Evolutionary conservation across 768 basidiomycete species (phyloP).

Genomic region (Pleurotus cornucopiae): DNA sequence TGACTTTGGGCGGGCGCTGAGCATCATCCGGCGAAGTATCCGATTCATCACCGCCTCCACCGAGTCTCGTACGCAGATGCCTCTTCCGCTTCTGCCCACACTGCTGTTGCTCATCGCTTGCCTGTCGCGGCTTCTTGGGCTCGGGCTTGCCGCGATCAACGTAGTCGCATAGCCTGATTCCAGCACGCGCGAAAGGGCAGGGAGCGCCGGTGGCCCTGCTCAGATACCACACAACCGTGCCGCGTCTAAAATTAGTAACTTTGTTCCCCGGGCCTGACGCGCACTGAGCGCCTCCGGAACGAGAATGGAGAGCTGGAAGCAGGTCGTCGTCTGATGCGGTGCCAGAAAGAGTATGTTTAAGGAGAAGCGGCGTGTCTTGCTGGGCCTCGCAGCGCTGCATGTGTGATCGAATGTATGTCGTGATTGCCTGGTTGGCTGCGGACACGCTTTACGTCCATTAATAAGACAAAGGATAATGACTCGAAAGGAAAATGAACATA

Average conservation of each 20-base stretch:
- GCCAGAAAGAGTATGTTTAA: constrained; percentile 70
- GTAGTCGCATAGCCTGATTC: constrained; percentile 71
- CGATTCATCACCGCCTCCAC: constrained; percentile 24
- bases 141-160: constrained; percentile 42
- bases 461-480: constrained; percentile 13
- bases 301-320: constrained; percentile 65
- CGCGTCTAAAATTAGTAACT: constrained; percentile 69
- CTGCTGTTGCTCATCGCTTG: constrained; percentile 20
- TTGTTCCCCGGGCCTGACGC: constrained; percentile 37
- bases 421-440: constrained; percentile 78
- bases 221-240: constrained; percentile 81
- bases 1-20: constrained; percentile 58
- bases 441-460: constrained; percentile 46
- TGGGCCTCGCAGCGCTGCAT: constrained; percentile 66
- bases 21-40: constrained; percentile 35
- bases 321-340: constrained; percentile 72
- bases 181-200: constrained; percentile 70
- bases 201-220: constrained; percentile 69
- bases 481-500: constrained; percentile 30
- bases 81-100: constrained; percentile 43
- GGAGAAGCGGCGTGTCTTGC: constrained; percentile 69
- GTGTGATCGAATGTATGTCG: constrained; percentile 76
- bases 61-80: constrained; percentile 22
- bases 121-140: constrained; percentile 24
- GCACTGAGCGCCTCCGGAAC: constrained; percentile 60